A percentile compares a stretch with the other conserved stretches of the same genome.
phyloP scores from a whole-genome alignment of 1,139 yeast genomes.

The Meyerozyma carpophila region DNA sequence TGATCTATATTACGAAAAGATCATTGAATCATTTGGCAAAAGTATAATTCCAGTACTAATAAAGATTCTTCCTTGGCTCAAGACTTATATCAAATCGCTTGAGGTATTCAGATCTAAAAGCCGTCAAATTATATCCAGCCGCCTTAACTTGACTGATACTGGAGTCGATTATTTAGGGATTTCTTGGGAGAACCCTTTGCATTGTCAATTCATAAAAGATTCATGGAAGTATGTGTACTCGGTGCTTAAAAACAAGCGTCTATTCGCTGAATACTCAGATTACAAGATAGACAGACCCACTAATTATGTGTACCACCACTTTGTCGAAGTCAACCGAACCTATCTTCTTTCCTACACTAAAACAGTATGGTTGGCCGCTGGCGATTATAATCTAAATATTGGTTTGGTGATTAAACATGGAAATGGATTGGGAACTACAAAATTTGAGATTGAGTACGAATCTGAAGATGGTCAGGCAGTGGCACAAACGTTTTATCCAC shows the following conservation, averaged over 20 bases:
- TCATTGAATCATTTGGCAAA: slow-evolving; percentile 40
- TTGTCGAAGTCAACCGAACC: slow-evolving; percentile 43
- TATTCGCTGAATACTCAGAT: slow-evolving; percentile 50
- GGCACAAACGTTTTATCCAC: slow-evolving; percentile 45
- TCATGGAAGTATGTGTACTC: slow-evolving; percentile 54
- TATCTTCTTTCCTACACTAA: slow-evolving; percentile 47
- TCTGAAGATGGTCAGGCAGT: slow-evolving; percentile 16
- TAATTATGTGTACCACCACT: slow-evolving; percentile 39
- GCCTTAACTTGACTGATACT: slow-evolving; percentile 19
- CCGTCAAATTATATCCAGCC: slow-evolving; percentile 29
- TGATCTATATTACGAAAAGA: slow-evolving; percentile 40
- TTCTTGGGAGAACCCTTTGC: slow-evolving; percentile 4
- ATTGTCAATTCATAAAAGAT: slow-evolving; percentile 34
- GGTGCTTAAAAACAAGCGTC: slow-evolving; percentile 43
- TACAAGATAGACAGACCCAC: slow-evolving; percentile 48
- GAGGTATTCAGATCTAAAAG: slow-evolving; percentile 40
- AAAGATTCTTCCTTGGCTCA: slow-evolving; percentile 35
- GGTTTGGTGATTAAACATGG: slow-evolving; percentile 51
- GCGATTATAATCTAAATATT: slow-evolving; percentile 45
- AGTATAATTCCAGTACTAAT: slow-evolving; percentile 22
- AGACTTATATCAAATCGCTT: slow-evolving; percentile 40
- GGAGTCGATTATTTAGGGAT: slow-evolving; percentile 1
- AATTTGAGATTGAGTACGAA: slow-evolving; percentile 39
- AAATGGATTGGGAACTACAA: slow-evolving; percentile 55
- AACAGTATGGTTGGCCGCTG: slow-evolving; percentile 45